Base-by-base conservation (phyloP, 176 grass and related monocot species). In the Phoenix roebelenii region DNA sequence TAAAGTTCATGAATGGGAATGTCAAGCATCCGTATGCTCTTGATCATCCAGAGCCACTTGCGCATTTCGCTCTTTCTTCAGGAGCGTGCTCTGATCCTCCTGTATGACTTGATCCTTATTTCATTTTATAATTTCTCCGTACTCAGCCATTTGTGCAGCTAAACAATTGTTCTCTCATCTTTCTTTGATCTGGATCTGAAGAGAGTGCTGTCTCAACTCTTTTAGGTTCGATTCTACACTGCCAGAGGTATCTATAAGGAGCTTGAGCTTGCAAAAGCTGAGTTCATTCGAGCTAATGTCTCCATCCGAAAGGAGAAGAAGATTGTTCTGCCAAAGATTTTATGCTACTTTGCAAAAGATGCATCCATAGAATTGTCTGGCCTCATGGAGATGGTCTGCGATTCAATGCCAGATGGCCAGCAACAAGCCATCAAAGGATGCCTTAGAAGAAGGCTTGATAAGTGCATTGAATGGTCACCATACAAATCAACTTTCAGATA, bases 401-500 rank as follows among this genome's bases (percentile, higher is more conserved):
- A 98, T 32, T 83, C 67, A 57, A 73, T 98, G 71, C 71, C 88
- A 35, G 88, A 89, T 57, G 59, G 69, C 17, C 77, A 86, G 69
- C 70, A 39, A 57, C 79, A 77, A 18, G 72, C 76, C 78, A 88
- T 89, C 50, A 76, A 70, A 57, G 73, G 84, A 65, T 83, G 80
- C 26, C 79, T 80, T 59, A 76, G 54, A 59, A 85, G 74, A 52
- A 85, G 64, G 50, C 71, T 83, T 24, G 88, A 98, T 20, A 98
- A 84, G 64, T 69, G 60, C 74, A 67, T 98, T 26, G 82, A 89
- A 65, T 98, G 88, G 85, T 68, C 88, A 60, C 88, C 88, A 1
- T 93, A 81, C 65, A 98, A 89, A 62, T 98, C 88, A 26, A 78
- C 85, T 52, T 93, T 93, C 71, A 81, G 76, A 84, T 98, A 98